Evolutionary conservation across 1,284 basidiomycete genomes (phyloP), one percentile per base, ranked within the genome.

Genomic region (Tranzscheliella williamsii): DNA sequence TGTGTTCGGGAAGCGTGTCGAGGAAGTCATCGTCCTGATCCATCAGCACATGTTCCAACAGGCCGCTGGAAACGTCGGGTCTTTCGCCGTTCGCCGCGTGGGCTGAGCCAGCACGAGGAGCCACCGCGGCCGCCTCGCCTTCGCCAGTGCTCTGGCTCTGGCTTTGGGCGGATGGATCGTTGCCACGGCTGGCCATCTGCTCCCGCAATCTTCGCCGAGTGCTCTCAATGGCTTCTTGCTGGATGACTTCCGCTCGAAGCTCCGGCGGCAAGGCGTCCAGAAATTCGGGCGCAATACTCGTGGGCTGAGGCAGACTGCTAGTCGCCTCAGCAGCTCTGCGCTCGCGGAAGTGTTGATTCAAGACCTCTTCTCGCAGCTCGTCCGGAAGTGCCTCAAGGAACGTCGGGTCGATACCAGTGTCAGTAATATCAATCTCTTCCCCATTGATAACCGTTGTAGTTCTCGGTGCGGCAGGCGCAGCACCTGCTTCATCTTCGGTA

Each of bases 301-400:
- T 86, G 82, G 27, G 86, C 85, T 46, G 86, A 81, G 60, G 53
- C 23, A 65, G 42, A 24, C 48, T 55, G 13, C 73, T 72, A 1
- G 89, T 84, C 4, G 89, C 87, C 56, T 61, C 58, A 1, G 70
- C 66, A 15, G 73, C 71, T 15, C 89, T 88, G 54, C 70, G 75
- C 73, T 97, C 94, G 12, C 92, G 87, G 69, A 97, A 86, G 75
- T 98, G 93, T 78, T 98, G 95, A 74, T 94, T 94, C 42, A 99
- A 83, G 22, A 98, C 92, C 78, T 99, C 95, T 75, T 96, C 94
- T 37, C 95, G 86, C 88, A 99, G 95, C 66, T 98, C 94, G 75
- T 98, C 95, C 0, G 95, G 95, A 21, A 99, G 81, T 16, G 95
- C 95, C 79, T 97, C 92, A 43, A 99, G 81, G 84, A 99, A 98